A percentile compares a stretch with the other conserved stretches of the same genome.
Evolutionary conservation across 208 protist species (phyloP).

Genomic region (Leptomonas pyrrhocoris): DNA sequence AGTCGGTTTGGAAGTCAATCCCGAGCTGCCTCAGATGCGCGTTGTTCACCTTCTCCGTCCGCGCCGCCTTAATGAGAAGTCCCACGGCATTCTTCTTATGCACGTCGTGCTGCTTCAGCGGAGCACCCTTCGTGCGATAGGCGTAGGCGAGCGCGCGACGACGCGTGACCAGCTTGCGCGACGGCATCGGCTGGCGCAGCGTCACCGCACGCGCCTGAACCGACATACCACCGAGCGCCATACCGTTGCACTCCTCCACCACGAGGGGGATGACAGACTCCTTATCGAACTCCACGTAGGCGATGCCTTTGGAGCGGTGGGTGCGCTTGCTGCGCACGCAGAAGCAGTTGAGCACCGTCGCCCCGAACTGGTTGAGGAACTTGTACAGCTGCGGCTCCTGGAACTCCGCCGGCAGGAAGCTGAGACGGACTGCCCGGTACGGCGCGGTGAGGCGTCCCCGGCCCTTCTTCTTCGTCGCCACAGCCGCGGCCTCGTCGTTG

Average conservation of each 20-base stretch:
- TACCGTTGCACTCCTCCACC: constrained; percentile 88
- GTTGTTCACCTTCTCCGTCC: constrained; percentile 80
- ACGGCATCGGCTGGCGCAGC: constrained; percentile 78
- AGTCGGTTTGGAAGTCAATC: constrained; percentile 63
- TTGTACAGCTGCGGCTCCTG: constrained; percentile 89
- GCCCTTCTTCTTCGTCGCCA: constrained; percentile 10
- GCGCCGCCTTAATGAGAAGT: constrained; percentile 69
- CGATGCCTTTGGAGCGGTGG: constrained; percentile 84
- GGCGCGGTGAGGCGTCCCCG: constrained; percentile 29
- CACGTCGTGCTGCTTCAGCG: constrained; percentile 70
- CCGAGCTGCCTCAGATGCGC: constrained; percentile 67
- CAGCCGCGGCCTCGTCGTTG: not conserved
- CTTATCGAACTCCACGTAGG: constrained; percentile 88
- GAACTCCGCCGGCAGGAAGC: constrained; percentile 84
- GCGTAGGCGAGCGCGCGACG: constrained; percentile 70
- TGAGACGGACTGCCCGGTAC: constrained; percentile 76
- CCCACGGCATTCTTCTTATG: constrained; percentile 55
- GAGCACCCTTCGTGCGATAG: constrained; percentile 64
- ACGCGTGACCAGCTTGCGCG: constrained; percentile 56
- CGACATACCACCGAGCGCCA: constrained; percentile 77
- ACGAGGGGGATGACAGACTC: constrained; percentile 66
- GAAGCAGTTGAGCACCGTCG: constrained; percentile 86
- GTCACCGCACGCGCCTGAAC: constrained; percentile 64
- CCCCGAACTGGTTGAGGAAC: constrained; percentile 87
- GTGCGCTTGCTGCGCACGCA: constrained; percentile 86